A percentile compares a stretch with the other conserved stretches of the same genome.
These are phyloP conservation scores for Thermothielavioides terrestris DNA, from an alignment of 495 filamentous ascomycete genomes.

Conservation along the genomic window DNA sequence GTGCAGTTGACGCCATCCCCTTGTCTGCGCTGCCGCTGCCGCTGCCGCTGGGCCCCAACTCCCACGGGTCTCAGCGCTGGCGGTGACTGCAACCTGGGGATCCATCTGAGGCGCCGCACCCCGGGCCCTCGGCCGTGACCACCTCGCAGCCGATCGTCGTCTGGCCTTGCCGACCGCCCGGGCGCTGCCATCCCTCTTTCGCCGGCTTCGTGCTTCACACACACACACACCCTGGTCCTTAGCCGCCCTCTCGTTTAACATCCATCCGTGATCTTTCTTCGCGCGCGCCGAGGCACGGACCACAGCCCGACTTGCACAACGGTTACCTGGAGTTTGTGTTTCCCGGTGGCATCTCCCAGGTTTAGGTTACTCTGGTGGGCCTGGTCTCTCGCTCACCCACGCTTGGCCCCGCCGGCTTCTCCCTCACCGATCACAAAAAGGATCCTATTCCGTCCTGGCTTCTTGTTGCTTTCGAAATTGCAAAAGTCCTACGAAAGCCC, in stretches of 20 bases:
- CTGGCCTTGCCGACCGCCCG: conserved; percentile 11
- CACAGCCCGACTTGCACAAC: conserved; percentile 25
- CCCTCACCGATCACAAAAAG: conserved; percentile 19
- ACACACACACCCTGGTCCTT: conserved; percentile 28
- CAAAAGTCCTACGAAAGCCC: conserved; percentile 16
- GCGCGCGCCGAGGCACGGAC: conserved; percentile 27
- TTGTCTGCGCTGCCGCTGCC: conserved; percentile 4
- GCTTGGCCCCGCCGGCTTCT: conserved; percentile 15
- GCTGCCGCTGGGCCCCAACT: conserved; percentile 9
- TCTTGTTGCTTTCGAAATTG: conserved; percentile 25
- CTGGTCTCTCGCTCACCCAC: conserved; percentile 17
- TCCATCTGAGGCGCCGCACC: conserved; percentile 13
- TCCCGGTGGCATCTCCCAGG: conserved; percentile 22
- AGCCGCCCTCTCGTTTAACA: conserved; percentile 38
- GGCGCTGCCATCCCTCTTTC: conserved; percentile 8
- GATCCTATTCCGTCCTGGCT: conserved; percentile 11
- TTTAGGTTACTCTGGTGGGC: conserved; percentile 12
- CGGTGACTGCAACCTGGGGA: conserved; percentile 9
- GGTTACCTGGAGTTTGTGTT: conserved; percentile 22
- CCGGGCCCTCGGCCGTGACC: conserved; percentile 15
- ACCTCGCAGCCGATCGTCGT: conserved; percentile 15
- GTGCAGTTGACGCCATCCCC: conserved; percentile 9
- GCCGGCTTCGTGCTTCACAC: conserved; percentile 13
- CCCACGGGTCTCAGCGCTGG: conserved; percentile 8
- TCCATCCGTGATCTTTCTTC: conserved; percentile 16